These are phyloP conservation scores for Tetraselmis chui DNA, from an alignment of 139 green algal genomes.

Conservation along the genomic window DNA sequence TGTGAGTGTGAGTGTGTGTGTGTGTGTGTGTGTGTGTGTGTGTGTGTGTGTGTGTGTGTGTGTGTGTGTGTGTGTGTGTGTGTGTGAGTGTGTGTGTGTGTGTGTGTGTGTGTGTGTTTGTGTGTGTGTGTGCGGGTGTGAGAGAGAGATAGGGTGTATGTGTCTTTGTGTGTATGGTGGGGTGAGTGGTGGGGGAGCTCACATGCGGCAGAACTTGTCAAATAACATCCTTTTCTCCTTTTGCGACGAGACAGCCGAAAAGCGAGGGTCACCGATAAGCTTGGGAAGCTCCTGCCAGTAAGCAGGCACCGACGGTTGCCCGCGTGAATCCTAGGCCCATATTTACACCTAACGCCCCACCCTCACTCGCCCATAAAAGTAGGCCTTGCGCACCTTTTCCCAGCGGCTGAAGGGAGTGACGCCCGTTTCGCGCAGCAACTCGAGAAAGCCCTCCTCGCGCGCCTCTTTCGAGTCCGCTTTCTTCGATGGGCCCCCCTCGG, in stretches of 20 bases:
- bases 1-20: no score
- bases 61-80: no score
- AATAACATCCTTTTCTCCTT: constrained; percentile 59
- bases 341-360: no score
- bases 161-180: not conserved
- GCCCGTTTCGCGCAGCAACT: not conserved
- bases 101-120: no score
- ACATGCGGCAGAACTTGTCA: constrained; percentile 62
- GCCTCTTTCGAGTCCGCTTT: not conserved
- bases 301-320: no score
- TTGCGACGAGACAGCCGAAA: constrained; percentile 36
- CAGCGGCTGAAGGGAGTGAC: constrained; percentile 56
- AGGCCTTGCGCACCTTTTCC: constrained; percentile 32
- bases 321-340: no score
- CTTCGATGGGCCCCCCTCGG: not conserved
- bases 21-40: no score
- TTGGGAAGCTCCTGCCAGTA: constrained; percentile 50
- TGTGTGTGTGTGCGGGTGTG: no score
- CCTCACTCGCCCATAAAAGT: no score
- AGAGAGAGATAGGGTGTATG: not conserved
- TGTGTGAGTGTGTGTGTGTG: no score
- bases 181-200: not conserved
- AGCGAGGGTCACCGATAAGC: constrained; percentile 52
- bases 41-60: no score
- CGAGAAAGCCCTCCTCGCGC: not conserved